Evolutionary conservation across 2,329 filamentous ascomycete genomes (phyloP), one percentile per base, ranked within the genome.

Genomic region (Tothia fuscella): DNA sequence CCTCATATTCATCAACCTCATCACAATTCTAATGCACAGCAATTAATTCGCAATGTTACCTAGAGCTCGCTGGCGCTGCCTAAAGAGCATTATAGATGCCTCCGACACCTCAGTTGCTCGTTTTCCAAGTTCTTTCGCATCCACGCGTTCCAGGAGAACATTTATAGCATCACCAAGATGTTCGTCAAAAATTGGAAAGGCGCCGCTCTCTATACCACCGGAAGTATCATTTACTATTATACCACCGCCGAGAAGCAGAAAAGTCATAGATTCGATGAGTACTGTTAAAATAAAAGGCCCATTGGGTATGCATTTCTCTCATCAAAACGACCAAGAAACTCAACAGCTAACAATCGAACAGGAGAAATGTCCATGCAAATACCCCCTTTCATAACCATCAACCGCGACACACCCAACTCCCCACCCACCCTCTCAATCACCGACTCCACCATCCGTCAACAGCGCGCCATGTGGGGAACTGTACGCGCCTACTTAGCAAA

Each of bases 381-480:
- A n/a, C 87, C 86, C 2, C 69, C 78, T 2, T 98, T 83, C 58
- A 65, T 96, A 43, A 74, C 68, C 26, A 68, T 96, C 47, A 66
- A 76, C 43, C 74, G 82, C 49, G 81, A 93, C 55, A 59, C 66
- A 16, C 70, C 70, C 38, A 63, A 70, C 21, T 69, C 72, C 50
- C 82, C 79, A 54, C 76, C 80, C 9, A 70, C 70, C 24, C 65
- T 98, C 49, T 76, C 69, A 42, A 76, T 98, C 9, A 62, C 79
- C 54, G 74, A 96, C 61, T 62, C 68, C 14, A 65, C 76, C 14
- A 61, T 76, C 41, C 80, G 79, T 64, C 70, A 83, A 48, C 89
- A 96, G 63, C 80, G 80, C 57, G 83, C 83, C 61, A 96, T 96
- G 88, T 96, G 91, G 91, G 91, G 88, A 48, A 96, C 89, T 5